Base-by-base conservation (phyloP, 345 rosid species). In the Salix brachista region DNA sequence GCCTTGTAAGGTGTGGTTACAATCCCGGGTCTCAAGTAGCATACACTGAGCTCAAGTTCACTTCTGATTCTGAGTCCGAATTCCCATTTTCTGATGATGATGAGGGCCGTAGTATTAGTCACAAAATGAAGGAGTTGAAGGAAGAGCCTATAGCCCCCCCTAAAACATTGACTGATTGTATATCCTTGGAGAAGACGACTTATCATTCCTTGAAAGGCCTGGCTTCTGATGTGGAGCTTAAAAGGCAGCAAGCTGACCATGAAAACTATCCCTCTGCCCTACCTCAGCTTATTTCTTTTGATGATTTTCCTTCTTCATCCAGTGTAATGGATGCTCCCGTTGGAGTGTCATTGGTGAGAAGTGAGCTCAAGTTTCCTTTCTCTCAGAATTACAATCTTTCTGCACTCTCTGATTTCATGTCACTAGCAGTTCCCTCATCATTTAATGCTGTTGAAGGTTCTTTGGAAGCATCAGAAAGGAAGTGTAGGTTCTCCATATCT, bases 401-500 rank as follows among this genome's bases (percentile, higher is more conserved):
- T 46, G 83, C 81, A 61, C 62, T 79, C n/a, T 76, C 84, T 65
- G 91, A 86, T 81, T 85, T 85, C 61, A 61, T 80, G 64, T 80
- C 88, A 61, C 73, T 82, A 32, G 84, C 81, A 42, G 86, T 87
- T 79, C 71, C 81, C 79, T 79, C 87, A 69, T 87, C 87, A 6
- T 25, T 75, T 37, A 77, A 73, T 42, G 69, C 30, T 41, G 79
- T 12, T 50, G 75, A 74, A 81, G 80, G 69, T 68, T 71, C 79
- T 13, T 30, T 25, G 61, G 82, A 74, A 71, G 69, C 65, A 79
- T 73, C 75, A 19, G 66, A 71, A 13, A 68, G 50, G 48, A 81
- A 83, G 21, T 56, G 89, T 85, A 79, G 78, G 85, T 26, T 74
- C 18, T 62, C 62, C 17, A 7, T 60, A 56, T 71, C 17, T 23